Percentiles rank a stretch among this genome's conserved stretches.
Evolutionary conservation across 768 basidiomycete genomes (phyloP).

Genomic region (Sporobolomyces roseus): DNA sequence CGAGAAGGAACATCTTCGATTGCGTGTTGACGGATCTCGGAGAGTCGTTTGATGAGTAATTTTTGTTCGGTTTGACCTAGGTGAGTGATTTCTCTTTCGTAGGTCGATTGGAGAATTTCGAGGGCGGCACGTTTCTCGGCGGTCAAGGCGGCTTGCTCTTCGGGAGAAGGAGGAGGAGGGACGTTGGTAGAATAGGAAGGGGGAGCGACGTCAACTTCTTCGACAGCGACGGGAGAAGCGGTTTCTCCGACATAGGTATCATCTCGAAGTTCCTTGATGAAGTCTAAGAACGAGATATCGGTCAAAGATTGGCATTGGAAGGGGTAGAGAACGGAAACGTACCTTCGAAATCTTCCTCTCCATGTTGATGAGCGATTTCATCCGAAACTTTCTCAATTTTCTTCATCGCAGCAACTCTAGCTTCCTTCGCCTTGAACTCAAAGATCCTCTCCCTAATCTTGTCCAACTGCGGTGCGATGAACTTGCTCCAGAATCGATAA

Average conservation of each 20-base stretch:
- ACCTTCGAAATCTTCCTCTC: conserved; percentile 32
- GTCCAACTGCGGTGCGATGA: conserved; percentile 44
- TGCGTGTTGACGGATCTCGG: conserved; percentile 34
- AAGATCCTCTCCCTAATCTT: conserved; percentile 44
- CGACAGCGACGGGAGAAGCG: conserved; percentile 1
- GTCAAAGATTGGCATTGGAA: not conserved
- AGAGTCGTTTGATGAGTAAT: conserved; percentile 38
- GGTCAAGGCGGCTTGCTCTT: conserved; percentile 17
- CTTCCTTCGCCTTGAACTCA: conserved; percentile 42
- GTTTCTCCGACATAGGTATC: not conserved
- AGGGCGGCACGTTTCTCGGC: conserved; percentile 43
- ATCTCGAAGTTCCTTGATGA: conserved; percentile 37
- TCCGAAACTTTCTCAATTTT: conserved; percentile 35
- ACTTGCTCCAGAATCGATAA: conserved; percentile 42
- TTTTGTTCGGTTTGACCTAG: conserved; percentile 40
- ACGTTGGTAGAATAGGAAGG: conserved; percentile 20
- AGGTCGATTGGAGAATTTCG: conserved; percentile 37
- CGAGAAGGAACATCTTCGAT: conserved; percentile 39
- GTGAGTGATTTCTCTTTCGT: conserved; percentile 41
- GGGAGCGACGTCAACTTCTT: conserved; percentile 6
- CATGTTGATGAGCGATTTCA: conserved; percentile 28
- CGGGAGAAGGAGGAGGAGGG: conserved; percentile 26
- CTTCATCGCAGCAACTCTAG: conserved; percentile 31
- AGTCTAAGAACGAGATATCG: conserved; percentile 2
- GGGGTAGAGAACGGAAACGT: not conserved